Conservation (phyloP, 2,329 filamentous ascomycete species). For the Diaporthe citri region DNA sequence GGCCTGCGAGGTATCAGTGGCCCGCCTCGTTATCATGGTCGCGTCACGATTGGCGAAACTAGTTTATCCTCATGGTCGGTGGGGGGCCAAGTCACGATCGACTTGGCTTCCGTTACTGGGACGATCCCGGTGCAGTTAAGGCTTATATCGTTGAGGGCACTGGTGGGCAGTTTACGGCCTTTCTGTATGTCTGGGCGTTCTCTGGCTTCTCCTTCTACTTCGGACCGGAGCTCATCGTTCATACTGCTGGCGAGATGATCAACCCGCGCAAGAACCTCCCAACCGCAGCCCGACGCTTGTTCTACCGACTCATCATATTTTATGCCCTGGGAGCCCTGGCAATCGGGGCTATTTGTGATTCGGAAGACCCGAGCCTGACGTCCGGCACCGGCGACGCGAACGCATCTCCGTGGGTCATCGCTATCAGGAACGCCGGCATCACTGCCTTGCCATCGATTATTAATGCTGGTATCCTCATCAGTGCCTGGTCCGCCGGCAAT, state of each 20-base stretch:
- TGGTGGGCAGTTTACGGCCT: slow-evolving; percentile 56
- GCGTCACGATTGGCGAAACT: too few species aligned
- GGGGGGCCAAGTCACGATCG: slow-evolving; percentile 22
- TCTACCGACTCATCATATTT: slow-evolving; percentile 50
- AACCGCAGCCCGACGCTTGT: slow-evolving; percentile 43
- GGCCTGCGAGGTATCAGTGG: too few species aligned
- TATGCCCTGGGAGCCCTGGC: slow-evolving; percentile 47
- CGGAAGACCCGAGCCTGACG: slow-evolving; percentile 44
- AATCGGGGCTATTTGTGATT: slow-evolving; percentile 40
- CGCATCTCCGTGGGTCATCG: slow-evolving; percentile 62
- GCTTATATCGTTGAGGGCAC: slow-evolving; percentile 54
- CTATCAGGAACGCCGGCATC: slow-evolving; percentile 72
- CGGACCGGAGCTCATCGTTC: slow-evolving; percentile 40
- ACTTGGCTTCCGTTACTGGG: slow-evolving; percentile 61
- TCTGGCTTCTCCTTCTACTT: slow-evolving; percentile 37
- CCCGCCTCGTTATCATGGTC: too few species aligned
- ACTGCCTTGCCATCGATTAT: slow-evolving; percentile 72
- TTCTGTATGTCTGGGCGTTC: slow-evolving; percentile 58
- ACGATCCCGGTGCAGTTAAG: slow-evolving; percentile 57
- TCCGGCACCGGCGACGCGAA: slow-evolving; percentile 49
- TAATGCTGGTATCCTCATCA: slow-evolving; percentile 72
- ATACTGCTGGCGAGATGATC: slow-evolving; percentile 41
- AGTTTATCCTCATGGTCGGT: slow-evolving; percentile 26
- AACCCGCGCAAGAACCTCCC: slow-evolving; percentile 42
- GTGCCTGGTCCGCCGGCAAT: slow-evolving; percentile 51